phyloP scores from a whole-genome alignment of 305 asterid genomes.

The Fraxinus albicans region DNA sequence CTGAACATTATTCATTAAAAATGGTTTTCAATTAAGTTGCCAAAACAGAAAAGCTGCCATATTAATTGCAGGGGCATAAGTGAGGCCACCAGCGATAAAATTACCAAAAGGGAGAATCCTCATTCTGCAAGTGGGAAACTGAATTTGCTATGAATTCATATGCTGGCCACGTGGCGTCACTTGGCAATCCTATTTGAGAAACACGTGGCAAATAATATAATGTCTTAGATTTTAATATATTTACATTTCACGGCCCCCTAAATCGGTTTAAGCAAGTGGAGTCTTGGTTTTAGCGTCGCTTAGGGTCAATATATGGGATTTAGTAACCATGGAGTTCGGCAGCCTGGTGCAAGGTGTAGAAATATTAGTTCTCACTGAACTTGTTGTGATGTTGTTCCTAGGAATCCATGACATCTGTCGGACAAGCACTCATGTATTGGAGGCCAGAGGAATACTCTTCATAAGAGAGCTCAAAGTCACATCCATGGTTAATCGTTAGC shows the following conservation, averaged over 20 bases:
- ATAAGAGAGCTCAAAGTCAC: slow-evolving; percentile 10
- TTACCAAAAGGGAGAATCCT: slow-evolving; percentile 6
- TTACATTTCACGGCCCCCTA: not conserved
- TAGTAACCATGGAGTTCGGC: not conserved
- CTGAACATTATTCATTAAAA: not conserved
- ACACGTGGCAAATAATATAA: not conserved
- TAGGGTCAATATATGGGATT: not conserved
- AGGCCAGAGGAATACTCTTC: not conserved
- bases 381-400: not conserved
- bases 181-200: not conserved
- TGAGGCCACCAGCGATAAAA: not conserved
- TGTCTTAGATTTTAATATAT: not conserved
- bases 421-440: not conserved
- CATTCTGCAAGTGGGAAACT: slow-evolving; percentile 5
- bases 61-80: not conserved
- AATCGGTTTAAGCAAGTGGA: not conserved
- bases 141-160: not conserved
- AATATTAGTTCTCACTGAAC: not conserved
- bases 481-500: not conserved
- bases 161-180: not conserved
- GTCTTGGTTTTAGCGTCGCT: slow-evolving; percentile 2
- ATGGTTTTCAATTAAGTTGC: not conserved
- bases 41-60: not conserved
- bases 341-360: not conserved
- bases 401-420: not conserved